Evolutionary conservation across 768 basidiomycete species (phyloP), one percentile per base, ranked within the genome.

Genomic region (Udeniomyces megalosporus): DNA sequence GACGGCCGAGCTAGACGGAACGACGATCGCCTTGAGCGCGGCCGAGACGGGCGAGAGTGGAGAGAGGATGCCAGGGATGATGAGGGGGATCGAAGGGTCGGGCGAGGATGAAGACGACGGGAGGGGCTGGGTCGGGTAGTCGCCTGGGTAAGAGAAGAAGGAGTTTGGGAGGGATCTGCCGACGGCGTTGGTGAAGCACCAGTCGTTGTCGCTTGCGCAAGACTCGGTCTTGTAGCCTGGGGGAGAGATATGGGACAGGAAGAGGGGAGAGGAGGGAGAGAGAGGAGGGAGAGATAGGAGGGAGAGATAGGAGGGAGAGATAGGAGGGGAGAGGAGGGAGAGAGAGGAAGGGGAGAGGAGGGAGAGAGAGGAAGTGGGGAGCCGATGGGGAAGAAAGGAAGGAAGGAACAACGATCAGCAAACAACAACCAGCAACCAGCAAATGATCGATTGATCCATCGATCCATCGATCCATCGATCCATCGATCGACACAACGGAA

Each of bases 151-250:
- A 0, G 79, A 76, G 69, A 77, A 82, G 71, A 86, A 85, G 11
- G 75, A 78, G 4, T 73, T 65, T 0, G 84, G 83, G 4, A 86
- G 77, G 44, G 72, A 76, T 14, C 75, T 78, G 10, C 80, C 81
- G 31, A 84, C 79, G 0, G 80, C 81, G 3, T 76, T 71, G 57
- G 76, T 79, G 76, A 86, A 85, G 68, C 84, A 86, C 85, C 84
- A 86, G 8, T 79, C 82, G 14, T 76, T 75, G 62, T 84, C 82
- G 22, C 74, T 70, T 7, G 77, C 74, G 64, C 83, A 85, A 10
- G 72, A 75, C 68, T 85, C 85, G 65, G 80, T 83, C 60, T 77
- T 75, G 66, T 82, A 84, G 3, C 81, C 81, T 83, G 58, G 15
- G 42, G 22, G 51, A 26, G 20, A 45, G 24, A 42, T 8, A 42